phyloP scores from a whole-genome alignment of 2,329 filamentous ascomycete genomes.

The Akanthomyces muscarius region DNA sequence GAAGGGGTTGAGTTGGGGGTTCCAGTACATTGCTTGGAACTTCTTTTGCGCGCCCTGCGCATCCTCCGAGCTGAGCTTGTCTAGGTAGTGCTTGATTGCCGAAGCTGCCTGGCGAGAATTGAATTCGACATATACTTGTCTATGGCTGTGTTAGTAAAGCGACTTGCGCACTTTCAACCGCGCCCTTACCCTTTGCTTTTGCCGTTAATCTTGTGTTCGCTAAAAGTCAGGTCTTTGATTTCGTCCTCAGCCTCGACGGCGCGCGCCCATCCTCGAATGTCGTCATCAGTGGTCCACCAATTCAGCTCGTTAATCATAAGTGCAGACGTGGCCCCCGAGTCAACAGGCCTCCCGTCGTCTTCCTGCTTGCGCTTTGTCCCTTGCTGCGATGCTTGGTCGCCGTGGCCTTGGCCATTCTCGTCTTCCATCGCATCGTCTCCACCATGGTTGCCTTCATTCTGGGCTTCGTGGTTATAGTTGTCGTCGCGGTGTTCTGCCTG shows the following conservation, averaged over 20 bases:
- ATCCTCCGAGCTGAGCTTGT: conserved; percentile 53
- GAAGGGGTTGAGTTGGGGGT: conserved; percentile 73
- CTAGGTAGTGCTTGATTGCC: conserved; percentile 74
- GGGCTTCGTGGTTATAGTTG: conserved; percentile 37
- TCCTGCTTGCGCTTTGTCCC: conserved; percentile 61
- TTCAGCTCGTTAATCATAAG: conserved; percentile 84
- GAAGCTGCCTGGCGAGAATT: conserved; percentile 78
- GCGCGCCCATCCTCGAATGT: conserved; percentile 81
- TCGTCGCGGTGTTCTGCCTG: conserved; percentile 23
- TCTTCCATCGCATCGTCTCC: conserved; percentile 35
- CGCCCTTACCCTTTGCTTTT: conserved; percentile 88
- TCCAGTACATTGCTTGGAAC: conserved; percentile 69
- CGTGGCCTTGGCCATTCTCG: conserved; percentile 36
- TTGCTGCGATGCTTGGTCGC: conserved; percentile 36
- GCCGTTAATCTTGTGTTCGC: conserved; percentile 97
- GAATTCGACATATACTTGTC: conserved; percentile 82
- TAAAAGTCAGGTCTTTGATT: conserved; percentile 90
- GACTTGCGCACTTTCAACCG: neutral
- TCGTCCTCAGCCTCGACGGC: conserved; percentile 78
- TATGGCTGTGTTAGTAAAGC: conserved; percentile 28
- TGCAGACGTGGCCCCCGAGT: conserved; percentile 61
- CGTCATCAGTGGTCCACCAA: conserved; percentile 97
- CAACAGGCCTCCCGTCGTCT: conserved; percentile 47
- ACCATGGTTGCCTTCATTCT: conserved; percentile 34
- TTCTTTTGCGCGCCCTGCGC: conserved; percentile 61